These are phyloP conservation scores for Phytophthora sp. DNA, from an alignment of 352 stramenopile genomes.

Conservation along the genomic window DNA sequence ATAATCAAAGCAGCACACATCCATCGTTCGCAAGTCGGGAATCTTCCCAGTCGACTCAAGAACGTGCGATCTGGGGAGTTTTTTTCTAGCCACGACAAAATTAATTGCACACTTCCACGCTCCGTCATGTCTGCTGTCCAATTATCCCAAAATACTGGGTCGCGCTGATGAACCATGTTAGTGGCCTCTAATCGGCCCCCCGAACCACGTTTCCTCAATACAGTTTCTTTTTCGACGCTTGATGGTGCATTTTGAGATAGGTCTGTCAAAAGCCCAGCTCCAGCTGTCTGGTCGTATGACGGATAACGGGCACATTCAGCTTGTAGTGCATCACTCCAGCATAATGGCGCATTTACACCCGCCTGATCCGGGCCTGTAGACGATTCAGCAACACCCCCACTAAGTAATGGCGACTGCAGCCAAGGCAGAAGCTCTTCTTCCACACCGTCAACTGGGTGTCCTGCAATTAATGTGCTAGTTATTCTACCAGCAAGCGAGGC, in stretches of 20 bases:
- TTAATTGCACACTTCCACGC: constrained; percentile 52
- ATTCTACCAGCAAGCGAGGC: constrained; percentile 75
- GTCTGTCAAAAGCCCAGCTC: constrained; percentile 1
- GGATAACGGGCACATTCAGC: constrained; percentile 36
- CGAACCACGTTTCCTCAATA: constrained; percentile 16
- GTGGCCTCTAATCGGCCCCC: constrained; percentile 19
- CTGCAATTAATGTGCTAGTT: constrained; percentile 75
- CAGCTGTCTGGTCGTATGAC: constrained; percentile 8
- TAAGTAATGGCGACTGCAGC: constrained; percentile 83
- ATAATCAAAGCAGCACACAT: constrained; percentile 83
- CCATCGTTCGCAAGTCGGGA: constrained; percentile 70
- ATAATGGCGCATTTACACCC: constrained; percentile 11
- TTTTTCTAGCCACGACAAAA: constrained; percentile 82
- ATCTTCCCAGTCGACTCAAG: constrained; percentile 75
- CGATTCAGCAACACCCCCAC: constrained; percentile 56
- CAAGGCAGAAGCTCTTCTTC: constrained; percentile 87
- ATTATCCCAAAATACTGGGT: constrained; percentile 59
- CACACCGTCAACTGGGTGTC: constrained; percentile 70
- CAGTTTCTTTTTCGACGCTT: constrained; percentile 17
- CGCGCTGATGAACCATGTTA: constrained; percentile 31
- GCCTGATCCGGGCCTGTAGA: constrained; percentile 2
- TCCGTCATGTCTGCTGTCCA: constrained; percentile 72
- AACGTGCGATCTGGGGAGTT: constrained; percentile 78
- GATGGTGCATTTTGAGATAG: constrained; percentile 3
- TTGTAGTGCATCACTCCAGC: constrained; percentile 48